These are phyloP conservation scores for Geum urbanum DNA, from an alignment of 306 rosid genomes.

Conservation along the genomic window DNA sequence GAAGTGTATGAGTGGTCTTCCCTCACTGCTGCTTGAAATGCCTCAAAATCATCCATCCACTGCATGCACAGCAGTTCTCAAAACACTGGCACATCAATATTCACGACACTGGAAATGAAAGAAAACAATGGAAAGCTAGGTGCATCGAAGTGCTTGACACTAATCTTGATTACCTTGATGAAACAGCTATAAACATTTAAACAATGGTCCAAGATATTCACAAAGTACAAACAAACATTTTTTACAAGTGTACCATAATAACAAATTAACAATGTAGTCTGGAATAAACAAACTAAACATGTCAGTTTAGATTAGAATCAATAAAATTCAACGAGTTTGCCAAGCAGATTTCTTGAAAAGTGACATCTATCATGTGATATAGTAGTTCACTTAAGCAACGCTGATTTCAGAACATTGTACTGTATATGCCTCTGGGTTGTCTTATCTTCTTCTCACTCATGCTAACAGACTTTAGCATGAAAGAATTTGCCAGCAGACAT, in stretches of 20 bases:
- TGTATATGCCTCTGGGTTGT: no score
- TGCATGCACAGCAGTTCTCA: conserved; percentile 31
- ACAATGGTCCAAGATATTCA: not conserved
- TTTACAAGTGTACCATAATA: not conserved
- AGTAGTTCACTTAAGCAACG: no score
- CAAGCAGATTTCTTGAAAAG: no score
- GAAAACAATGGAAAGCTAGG: not conserved
- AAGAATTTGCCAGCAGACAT: no score
- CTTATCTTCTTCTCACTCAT: no score
- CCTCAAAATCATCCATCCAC: conserved; percentile 95
- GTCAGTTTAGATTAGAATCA: no score
- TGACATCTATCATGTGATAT: no score
- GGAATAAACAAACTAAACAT: no score
- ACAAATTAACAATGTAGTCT: not conserved
- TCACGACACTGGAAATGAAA: no score
- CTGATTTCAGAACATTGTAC: no score
- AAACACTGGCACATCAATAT: not conserved
- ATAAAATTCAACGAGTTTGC: no score
- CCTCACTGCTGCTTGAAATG: conserved; percentile 62
- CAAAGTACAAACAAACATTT: not conserved
- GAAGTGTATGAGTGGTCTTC: conserved; percentile 56
- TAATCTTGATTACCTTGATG: not conserved
- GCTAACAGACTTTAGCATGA: no score
- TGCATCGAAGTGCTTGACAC: not conserved
- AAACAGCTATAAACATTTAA: not conserved